Evolutionary conservation across 2,329 filamentous ascomycete genomes (phyloP), one percentile per base, ranked within the genome.

Genomic region (Clarireedia sp.): DNA sequence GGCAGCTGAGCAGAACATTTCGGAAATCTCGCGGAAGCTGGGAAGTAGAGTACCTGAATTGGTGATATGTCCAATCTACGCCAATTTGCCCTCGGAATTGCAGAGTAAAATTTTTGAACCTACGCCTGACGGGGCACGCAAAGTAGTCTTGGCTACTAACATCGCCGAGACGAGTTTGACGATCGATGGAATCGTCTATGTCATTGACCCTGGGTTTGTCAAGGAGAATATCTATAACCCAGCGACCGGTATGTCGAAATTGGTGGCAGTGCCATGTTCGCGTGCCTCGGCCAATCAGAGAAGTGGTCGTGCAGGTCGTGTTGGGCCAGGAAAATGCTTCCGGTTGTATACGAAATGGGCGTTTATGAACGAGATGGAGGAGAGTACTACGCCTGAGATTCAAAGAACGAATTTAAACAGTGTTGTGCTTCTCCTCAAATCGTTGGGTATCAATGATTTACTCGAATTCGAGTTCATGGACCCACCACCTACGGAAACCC

Each of bases 401-500:
- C 88, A 95, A 68, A 81, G 94, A 17, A 92, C 89, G 0, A 95
- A 96, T 61, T 78, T 99, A 10, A 92, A 87, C 63, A 80, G 84
- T 19, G 85, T 95, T 0, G 89, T 96, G 1, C 74, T 99, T 23
- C 82, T 91, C 59, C 76, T 99, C 8, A 96, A 96, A 67, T 89
- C 88, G 0, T 77, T 97, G 0, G 91, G 91, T 9, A 95, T 99
- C 69, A 90, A 95, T 67, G 87, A 97, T 64, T 76, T 99, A 0
- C 80, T 99, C 5, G 85, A 92, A 58, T 99, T 99, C 66, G 91
- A 96, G 68, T 97, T 96, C 64, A 90, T 97, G 83, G 92, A 97
- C 63, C 86, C 91, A 0, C 94, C 94, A 0, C 87, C 91, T 0
- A 89, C 90, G 0, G 90, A 96, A 66, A 89, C 90, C 1, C 81